A percentile compares a stretch with the other conserved stretches of the same genome.
Evolutionary conservation across 2,329 filamentous ascomycete species (phyloP).

Genomic region (Lachnellula occidentalis): DNA sequence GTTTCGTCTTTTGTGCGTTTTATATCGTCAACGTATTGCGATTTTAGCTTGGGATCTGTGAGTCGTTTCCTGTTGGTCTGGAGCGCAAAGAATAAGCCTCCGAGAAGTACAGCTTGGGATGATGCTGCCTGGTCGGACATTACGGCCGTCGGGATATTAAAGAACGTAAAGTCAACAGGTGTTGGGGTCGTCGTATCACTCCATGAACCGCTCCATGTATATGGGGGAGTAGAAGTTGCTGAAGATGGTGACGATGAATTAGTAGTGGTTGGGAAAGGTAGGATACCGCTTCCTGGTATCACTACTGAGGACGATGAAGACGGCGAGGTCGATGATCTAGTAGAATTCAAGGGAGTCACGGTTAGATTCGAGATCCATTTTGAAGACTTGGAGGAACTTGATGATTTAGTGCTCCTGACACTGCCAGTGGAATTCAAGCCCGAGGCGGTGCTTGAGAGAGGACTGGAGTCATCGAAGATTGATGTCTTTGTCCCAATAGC

Average conservation of each 20-base stretch:
- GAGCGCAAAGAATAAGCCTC: slow-evolving; percentile 5
- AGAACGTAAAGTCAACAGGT: background rate
- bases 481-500: no score
- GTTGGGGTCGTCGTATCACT: background rate
- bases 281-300: background rate
- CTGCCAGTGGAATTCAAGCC: no score
- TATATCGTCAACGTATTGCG: slow-evolving; percentile 2
- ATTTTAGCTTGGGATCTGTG: slow-evolving; percentile 6
- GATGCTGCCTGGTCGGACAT: slow-evolving; percentile 1
- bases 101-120: slow-evolving; percentile 3
- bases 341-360: no score
- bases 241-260: background rate
- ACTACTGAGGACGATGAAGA: background rate
- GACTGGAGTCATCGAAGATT: no score
- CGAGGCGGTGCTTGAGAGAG: no score
- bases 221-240: background rate
- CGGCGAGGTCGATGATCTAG: background rate
- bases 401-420: no score
- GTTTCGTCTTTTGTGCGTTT: slow-evolving; percentile 3
- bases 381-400: no score
- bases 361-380: no score
- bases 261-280: background rate
- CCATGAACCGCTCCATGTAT: background rate
- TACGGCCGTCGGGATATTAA: slow-evolving; percentile 2
- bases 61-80: slow-evolving; percentile 5